Conservation (phyloP, 306 rosid genomes). For the Abrus precatorius region DNA sequence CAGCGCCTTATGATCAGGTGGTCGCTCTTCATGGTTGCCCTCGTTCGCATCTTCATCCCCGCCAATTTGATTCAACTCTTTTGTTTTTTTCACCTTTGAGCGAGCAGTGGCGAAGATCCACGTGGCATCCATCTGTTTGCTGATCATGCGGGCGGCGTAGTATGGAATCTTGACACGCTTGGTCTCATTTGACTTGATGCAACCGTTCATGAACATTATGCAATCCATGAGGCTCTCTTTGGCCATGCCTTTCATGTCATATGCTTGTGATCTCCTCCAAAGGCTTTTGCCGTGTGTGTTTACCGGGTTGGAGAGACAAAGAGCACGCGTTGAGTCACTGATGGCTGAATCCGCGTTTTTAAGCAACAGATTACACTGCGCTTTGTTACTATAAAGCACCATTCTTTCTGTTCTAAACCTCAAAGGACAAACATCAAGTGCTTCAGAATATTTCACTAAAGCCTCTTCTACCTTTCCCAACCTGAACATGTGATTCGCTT, state of each 20-base stretch:
- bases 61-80: slow-evolving; percentile 35
- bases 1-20: background rate
- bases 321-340: slow-evolving; percentile 76
- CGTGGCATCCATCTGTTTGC: slow-evolving; percentile 79
- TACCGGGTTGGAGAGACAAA: slow-evolving; percentile 63
- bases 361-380: slow-evolving; percentile 67
- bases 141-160: slow-evolving; percentile 69
- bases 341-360: slow-evolving; percentile 61
- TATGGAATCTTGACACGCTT: slow-evolving; percentile 62
- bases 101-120: slow-evolving; percentile 69
- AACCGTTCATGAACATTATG: slow-evolving; percentile 63
- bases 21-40: slow-evolving; percentile 35
- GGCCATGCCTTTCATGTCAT: slow-evolving; percentile 80
- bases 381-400: slow-evolving; percentile 70
- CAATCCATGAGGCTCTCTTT: slow-evolving; percentile 80
- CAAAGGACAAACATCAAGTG: slow-evolving; percentile 64
- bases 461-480: slow-evolving; percentile 71
- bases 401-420: slow-evolving; percentile 65
- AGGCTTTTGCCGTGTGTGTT: slow-evolving; percentile 68
- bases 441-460: slow-evolving; percentile 60
- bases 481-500: slow-evolving; percentile 63
- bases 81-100: slow-evolving; percentile 48
- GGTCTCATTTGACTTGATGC: slow-evolving; percentile 46
- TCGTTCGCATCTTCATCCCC: slow-evolving; percentile 26
- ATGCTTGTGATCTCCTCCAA: slow-evolving; percentile 83